These are phyloP conservation scores for Calonectria crousiana DNA, from an alignment of 2,329 filamentous ascomycete species.

Conservation along the genomic window DNA sequence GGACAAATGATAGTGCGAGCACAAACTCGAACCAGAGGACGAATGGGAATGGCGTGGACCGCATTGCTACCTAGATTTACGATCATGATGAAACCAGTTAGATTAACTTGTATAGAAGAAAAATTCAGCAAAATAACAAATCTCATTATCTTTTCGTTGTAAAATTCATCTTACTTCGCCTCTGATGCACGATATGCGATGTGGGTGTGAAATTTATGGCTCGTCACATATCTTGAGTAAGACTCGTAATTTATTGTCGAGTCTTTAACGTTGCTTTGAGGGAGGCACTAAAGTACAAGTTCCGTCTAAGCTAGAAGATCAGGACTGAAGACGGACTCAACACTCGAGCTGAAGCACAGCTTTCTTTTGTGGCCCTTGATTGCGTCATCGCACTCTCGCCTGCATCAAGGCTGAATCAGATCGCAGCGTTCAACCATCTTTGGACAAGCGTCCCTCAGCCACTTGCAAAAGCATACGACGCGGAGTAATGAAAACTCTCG, in stretches of 20 bases:
- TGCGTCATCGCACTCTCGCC: not conserved
- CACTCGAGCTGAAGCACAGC: not conserved
- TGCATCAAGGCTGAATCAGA: not conserved
- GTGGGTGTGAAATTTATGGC: not conserved
- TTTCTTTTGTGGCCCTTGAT: not conserved
- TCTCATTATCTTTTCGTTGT: not conserved
- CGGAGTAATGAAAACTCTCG: not conserved
- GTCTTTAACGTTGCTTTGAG: not conserved
- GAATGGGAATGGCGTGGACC: not conserved
- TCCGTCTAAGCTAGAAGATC: not conserved
- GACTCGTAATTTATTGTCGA: too few species aligned
- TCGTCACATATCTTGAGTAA: not conserved
- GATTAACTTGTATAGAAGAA: not conserved
- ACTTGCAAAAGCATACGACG: not conserved
- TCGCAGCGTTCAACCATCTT: not conserved
- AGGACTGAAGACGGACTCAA: not conserved
- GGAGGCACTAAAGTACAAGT: accelerated
- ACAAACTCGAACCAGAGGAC: not conserved
- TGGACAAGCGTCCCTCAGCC: not conserved
- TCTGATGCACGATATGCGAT: not conserved
- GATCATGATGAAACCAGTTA: not conserved
- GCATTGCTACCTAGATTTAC: not conserved
- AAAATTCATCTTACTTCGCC: not conserved
- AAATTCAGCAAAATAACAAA: not conserved
- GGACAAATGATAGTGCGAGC: not conserved